Base-by-base conservation (phyloP, 192 early-diverging fungal species). In the Coemansia sp. region DNA sequence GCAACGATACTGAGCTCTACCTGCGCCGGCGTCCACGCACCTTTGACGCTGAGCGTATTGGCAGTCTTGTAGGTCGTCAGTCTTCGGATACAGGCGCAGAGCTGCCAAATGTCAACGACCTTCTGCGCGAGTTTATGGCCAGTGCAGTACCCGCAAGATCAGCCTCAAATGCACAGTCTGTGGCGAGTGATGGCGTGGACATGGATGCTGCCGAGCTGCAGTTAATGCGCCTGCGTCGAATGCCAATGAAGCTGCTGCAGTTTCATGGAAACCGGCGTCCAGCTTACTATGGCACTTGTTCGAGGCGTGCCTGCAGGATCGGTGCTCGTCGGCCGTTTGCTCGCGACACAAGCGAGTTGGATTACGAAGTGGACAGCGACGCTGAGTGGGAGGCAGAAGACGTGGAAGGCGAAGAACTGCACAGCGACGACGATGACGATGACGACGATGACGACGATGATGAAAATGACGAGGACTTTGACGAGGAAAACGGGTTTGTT, bases 341-440 rank as follows among this genome's bases (percentile, higher is more conserved):
- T 25, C 76, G 67, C 50, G 94, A 94, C 62, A 75, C 73, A 7
- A 63, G 47, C 1, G 29, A 83, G 29, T 45, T 96, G 9, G 89
- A 97, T 60, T 97, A 97, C 60, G 90, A 91, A 5, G 76, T 90
- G 62, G 94, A 97, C 65, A 93, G 91, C 65, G 93, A 94, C 51
- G 89, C 86, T 0, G 94, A 94, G 74, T 97, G 94, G 94, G 92
- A 92, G 32, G 87, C 86, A 27, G 76, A 79, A 9, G 92, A 93
- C 37, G 94, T 90, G 32, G 90, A 91, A 61, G 94, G 94, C 17
- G 94, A 97, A 62, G 92, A 94, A 50, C 77, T 90, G 12, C 83
- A 79, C 45, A 89, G 86, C 70, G 90, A 90, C 64, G 93, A 93
- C 27, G 90, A 92, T 5, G 84, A 84, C 32, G 90, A 92, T 2